phyloP scores from a whole-genome alignment of 805 yeast genomes.

The Isabelozyma rhagii region DNA sequence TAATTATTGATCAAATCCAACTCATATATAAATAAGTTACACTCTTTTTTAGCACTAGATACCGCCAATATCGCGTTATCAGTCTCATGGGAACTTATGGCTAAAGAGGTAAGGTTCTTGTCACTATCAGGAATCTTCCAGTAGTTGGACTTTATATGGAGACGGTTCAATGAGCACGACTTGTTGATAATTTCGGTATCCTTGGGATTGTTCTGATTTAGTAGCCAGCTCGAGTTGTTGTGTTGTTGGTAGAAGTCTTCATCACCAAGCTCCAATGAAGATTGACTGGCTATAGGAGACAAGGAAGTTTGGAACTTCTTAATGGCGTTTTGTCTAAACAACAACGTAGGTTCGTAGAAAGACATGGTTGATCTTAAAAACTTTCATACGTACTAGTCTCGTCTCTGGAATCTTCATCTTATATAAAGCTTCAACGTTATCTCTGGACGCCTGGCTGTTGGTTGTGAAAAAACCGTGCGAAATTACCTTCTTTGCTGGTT shows the following conservation, averaged over 20 bases:
- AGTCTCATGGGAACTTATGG: conserved; percentile 13
- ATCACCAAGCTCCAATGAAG: background rate
- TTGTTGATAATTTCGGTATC: conserved; percentile 38
- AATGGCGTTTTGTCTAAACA: conserved; percentile 42
- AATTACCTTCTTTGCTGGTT: background rate
- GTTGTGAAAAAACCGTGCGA: no score
- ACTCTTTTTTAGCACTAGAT: conserved; percentile 43
- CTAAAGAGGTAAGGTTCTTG: conserved; percentile 45
- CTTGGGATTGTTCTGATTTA: conserved; percentile 19
- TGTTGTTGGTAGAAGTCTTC: background rate
- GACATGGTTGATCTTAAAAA: conserved; percentile 12
- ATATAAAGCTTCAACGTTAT: no score
- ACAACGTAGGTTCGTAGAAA: conserved; percentile 39
- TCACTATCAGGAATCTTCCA: conserved; percentile 45
- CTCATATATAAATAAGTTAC: conserved; percentile 52
- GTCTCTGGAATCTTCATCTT: background rate
- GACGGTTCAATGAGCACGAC: conserved; percentile 37
- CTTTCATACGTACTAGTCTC: no score
- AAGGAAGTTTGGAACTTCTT: conserved; percentile 19
- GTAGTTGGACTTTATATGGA: conserved; percentile 42
- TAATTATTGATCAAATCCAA: conserved; percentile 36
- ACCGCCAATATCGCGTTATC: conserved; percentile 47
- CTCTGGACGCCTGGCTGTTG: no score
- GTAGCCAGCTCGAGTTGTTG: conserved; percentile 21
- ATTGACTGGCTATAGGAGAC: conserved; percentile 19